Base-by-base conservation (phyloP, 805 yeast genomes). In the Sugiyamaella chiloensis region DNA sequence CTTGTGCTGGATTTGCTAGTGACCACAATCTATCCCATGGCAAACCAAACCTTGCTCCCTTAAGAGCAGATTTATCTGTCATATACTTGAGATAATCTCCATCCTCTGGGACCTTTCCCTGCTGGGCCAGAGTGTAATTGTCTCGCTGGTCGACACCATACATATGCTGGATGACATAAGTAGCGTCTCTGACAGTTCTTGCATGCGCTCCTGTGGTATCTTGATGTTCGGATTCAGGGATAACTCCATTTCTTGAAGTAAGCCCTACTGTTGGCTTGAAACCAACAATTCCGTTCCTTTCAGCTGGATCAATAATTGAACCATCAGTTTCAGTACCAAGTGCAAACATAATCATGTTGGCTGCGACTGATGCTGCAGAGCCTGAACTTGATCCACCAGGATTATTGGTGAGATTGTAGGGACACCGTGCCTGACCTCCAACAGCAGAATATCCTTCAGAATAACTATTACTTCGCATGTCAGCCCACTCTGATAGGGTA, bases 381-480 rank as follows among this genome's bases (percentile, higher is more conserved):
- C 82, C 81, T 5, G 80, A 79, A 5, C 78, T 70, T 3, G 78
- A 73, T 2, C 82, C 82, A 40, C 81, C 81, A 17, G 77, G 60
- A 9, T 74, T 67, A 42, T 72, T 56, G 11, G 57, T 59, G n/a
- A 73, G 59, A 57, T 72, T 74, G 53, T 64, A 58, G 1, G 81
- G 76, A 59, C 74, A 76, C 26, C 59, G 51, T 5, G 80, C 74
- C 20, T 32, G 37, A 32, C 7, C 11, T 32, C 7, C 11, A 32
- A 7, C 37, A 14, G 11, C 37, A 14, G 37, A 12, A 32, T 32
- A 12, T 32, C n/a, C 11, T 14, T 12, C 37, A 32, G 37, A 8
- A 7, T 32, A 12, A 32, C n/a, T n/a, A 14, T 32, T 32, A 32
- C 12, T 8, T 32, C 7, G 7, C 7, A 12, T 32, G n/a, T 32